These are phyloP conservation scores for Penicillium sp. DNA, from an alignment of 2,329 filamentous ascomycete species.

Conservation along the genomic window DNA sequence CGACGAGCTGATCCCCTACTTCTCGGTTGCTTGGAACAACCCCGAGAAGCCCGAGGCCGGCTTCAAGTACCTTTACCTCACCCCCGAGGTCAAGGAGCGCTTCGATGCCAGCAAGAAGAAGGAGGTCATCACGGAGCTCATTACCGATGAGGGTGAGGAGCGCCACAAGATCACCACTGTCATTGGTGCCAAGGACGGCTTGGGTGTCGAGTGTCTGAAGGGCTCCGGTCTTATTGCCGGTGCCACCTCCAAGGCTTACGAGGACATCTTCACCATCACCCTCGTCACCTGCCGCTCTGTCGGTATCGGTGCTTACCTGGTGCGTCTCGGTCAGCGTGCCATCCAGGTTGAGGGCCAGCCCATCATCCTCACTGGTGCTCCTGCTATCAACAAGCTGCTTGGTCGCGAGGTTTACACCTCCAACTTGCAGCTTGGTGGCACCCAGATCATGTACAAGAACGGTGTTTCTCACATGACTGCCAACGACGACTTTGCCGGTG, in stretches of 20 bases:
- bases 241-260: slow-evolving; percentile 93
- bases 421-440: slow-evolving; percentile 97
- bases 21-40: slow-evolving; percentile 96
- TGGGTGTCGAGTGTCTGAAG: slow-evolving; percentile 95
- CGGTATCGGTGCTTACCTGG: slow-evolving; percentile 98
- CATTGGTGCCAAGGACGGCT: slow-evolving; percentile 87
- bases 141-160: slow-evolving; percentile 82
- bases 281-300: slow-evolving; percentile 97
- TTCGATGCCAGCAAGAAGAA: slow-evolving; percentile 76
- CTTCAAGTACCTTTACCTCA: slow-evolving; percentile 97
- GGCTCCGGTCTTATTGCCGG: slow-evolving; percentile 97
- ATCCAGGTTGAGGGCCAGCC: slow-evolving; percentile 99
- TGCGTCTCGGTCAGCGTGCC: slow-evolving; percentile 95
- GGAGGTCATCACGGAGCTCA: slow-evolving; percentile 82
- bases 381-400: slow-evolving; percentile 95
- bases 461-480: slow-evolving; percentile 99
- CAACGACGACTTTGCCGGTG: slow-evolving; percentile 94
- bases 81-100: slow-evolving; percentile 77
- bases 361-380: slow-evolving; percentile 96
- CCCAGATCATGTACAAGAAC: slow-evolving; percentile 99
- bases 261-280: slow-evolving; percentile 98
- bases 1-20: slow-evolving; percentile 94
- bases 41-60: slow-evolving; percentile 74
- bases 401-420: slow-evolving; percentile 98
- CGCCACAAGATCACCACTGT: slow-evolving; percentile 93